Base-by-base conservation (phyloP, 2,329 filamentous ascomycete genomes). In the Didymellaceae sp. region DNA sequence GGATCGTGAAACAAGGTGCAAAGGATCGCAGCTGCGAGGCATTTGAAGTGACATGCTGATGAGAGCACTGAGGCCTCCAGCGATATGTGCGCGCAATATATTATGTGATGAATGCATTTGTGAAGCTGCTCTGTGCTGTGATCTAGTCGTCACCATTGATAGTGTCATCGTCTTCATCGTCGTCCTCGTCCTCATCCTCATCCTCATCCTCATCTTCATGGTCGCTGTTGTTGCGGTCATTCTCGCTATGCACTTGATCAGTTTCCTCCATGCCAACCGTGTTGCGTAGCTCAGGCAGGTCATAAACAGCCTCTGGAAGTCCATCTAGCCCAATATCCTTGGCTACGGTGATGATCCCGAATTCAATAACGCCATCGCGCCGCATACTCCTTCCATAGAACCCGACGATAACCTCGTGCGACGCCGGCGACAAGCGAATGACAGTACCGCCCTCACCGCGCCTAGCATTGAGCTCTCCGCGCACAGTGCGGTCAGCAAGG, bases 321-420 rank as follows among this genome's bases (percentile, higher is more conserved):
- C 73, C 70, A 7, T 73, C 63, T 25, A 80, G 52, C 6, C 73
- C 70, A 11, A 75, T 61, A 26, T 63, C 66, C 45, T 63, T 73
- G 0, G 76, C 74, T 4, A 72, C 76, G 1, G 75, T 80, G 16
- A 81, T 69, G 40, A 81, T 80, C 5, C 78, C 79, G 62, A 81
- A 80, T 54, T 80, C 74, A 30, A 59, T 33, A 1, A 63, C 49
- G 4, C 55, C 56, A 38, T 32, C 44, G 55, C 69, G 28, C 20
- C 26, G 25, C 7, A 43, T 57, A 46, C 73, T 78, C 39, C 58
- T 63, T 2, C 78, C 78, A 49, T 67, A 79, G 54, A 81, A 80
- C 0, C 78, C 78, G 7, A 81, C 67, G 34, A 81, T 75, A 10
- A 67, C 67, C 41, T 80, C 73, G 20, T 70, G 65, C 0, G 51